Base-by-base conservation (phyloP, 305 asterid species). In the Rubia occidens region DNA sequence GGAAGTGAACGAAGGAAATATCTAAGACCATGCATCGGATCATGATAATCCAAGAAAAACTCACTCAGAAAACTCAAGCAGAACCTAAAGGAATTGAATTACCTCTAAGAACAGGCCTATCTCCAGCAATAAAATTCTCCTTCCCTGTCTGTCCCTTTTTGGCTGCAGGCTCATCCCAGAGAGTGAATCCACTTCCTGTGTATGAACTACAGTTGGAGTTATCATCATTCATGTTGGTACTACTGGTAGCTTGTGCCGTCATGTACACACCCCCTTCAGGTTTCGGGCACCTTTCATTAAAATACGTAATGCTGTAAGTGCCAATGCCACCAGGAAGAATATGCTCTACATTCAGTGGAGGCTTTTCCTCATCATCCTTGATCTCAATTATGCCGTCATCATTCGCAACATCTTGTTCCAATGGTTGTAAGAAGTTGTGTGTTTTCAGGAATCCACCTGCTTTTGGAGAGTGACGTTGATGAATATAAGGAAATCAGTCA, bases 71-170 rank as follows among this genome's bases (percentile, higher is more conserved):
- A 47, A 47, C 2, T 47, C 54, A 47, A 13, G 58, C 11, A 7
- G 20, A 69, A 15, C 49, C 59, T 9, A 7, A 59, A 40, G 9
- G 54, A 54, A 71, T 35, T 20, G 24, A 51, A 51, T 78, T 81
- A 92, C 98, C 98, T 81, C 74, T 81, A 71, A 82, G 74, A 64
- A 75, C 66, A 51, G 82, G 83, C 77, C 80, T 79, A 59, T 87
- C 88, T 49, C 86, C 84, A 61, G 81, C 83, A 61, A 80, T 72
- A 76, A 76, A 76, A 85, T 88, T 95, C 99, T 95, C 99, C 99
- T 95, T 91, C 98, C 98, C 95, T 87, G 99, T 89, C 95, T 89
- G 84, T 95, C 99, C 99, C 99, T 85, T 89, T 60, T 79, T 87
- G 63, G 74, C 77, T 8, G 88, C 86, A 87, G 96, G 86, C 76